Base-by-base conservation (phyloP, 169 alveolate species). In the Cryptosporidium ubiquitum region DNA sequence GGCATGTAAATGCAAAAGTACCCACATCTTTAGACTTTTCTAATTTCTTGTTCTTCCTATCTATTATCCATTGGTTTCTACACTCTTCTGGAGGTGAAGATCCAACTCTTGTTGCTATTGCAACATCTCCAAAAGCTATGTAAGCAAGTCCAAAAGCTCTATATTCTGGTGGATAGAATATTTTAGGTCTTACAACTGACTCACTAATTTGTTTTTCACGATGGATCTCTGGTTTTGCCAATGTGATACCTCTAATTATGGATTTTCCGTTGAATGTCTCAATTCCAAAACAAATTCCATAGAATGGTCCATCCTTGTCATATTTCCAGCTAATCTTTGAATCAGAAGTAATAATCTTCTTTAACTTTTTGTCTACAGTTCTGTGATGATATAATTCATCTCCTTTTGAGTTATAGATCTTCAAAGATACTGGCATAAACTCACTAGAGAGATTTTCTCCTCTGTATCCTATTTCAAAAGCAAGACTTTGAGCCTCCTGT, bases 261-360 rank as follows among this genome's bases (percentile, higher is more conserved):
- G 58, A 44, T 14, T 42, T 64, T 7, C 39, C 18, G 5, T 55
- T 79, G 4, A 29, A 7, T 31, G 86, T 74, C 26, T 79, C 79
- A 58, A 79, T 7, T 37, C 68, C 89, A 26, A 79, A 79, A 79
- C 89, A 79, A 23, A 79, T 61, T 14, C 89, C 89, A 35, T 79
- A 16, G 69, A 79, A 79, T 26, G 73, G 26, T 29, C 75, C 89
- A 44, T 79, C 61, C 29, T 37, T 64, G 0, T 23, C 6, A 31
- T 61, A 61, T 7, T 29, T 61, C 89, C 89, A 79, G 42, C 57
- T 16, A 40, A 79, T 57, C 33, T 51, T 73, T 4, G 68, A 52
- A 55, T 73, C 70, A 0, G 85, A 73, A 0, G 69, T 58, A 5
- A 73, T 58, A 26, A 73, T 42, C 23, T 73, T 55, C 47, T 73